Percentiles rank a stretch among this genome's conserved stretches.
phyloP scores from a whole-genome alignment of 768 basidiomycete genomes.

The Rhizopogon salebrosus region DNA sequence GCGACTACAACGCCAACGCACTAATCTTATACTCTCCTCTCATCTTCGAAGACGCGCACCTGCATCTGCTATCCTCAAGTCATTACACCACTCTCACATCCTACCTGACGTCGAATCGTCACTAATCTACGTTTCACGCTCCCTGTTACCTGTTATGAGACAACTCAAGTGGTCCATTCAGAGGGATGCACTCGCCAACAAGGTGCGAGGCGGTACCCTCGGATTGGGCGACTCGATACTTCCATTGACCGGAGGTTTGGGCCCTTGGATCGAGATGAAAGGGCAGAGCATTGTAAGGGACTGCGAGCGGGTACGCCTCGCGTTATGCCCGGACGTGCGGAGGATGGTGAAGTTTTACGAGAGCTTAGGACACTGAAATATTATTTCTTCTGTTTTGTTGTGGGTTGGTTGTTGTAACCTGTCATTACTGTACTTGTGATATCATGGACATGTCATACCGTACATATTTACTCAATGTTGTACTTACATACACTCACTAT shows the following conservation, averaged over 20 bases:
- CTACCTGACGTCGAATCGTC: constrained; percentile 63
- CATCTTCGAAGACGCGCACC: constrained; percentile 47
- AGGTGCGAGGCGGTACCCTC: constrained; percentile 41
- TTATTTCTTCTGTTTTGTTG: background rate
- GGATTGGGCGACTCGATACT: constrained; percentile 10
- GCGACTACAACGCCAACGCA: constrained; percentile 48
- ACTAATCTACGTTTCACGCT: constrained; percentile 49
- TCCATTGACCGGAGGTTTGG: constrained; percentile 33
- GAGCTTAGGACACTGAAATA: constrained; percentile 19
- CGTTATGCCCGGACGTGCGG: constrained; percentile 60
- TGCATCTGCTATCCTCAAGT: constrained; percentile 33
- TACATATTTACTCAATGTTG: too few species aligned
- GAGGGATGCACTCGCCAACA: constrained; percentile 54
- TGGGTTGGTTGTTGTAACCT: background rate
- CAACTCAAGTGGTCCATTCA: constrained; percentile 70
- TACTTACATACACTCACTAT: too few species aligned
- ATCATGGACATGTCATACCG: background rate
- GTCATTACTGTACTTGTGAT: background rate
- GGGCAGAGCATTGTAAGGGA: constrained; percentile 50
- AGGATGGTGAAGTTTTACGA: constrained; percentile 61
- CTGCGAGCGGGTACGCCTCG: constrained; percentile 60
- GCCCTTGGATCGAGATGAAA: constrained; percentile 52
- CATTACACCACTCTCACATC: constrained; percentile 45
- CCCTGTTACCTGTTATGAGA: constrained; percentile 58
- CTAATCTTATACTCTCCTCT: constrained; percentile 45